phyloP scores from a whole-genome alignment of 768 basidiomycete species.

The Aureoboletus auriporus region DNA sequence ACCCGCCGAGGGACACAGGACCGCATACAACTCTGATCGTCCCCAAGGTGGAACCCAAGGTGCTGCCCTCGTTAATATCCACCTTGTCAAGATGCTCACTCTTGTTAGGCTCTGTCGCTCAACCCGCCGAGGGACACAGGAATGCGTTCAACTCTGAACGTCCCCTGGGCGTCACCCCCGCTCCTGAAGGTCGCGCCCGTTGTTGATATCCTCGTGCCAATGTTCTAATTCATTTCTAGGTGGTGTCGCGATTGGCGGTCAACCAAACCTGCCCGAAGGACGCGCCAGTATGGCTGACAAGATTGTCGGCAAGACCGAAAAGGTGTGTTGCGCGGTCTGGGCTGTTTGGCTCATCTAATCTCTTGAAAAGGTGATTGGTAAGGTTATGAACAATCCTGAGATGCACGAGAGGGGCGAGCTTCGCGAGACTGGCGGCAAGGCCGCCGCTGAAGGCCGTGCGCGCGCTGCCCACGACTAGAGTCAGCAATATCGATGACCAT shows the following conservation, averaged over 20 bases:
- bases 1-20: not conserved
- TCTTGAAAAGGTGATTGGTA: constrained; percentile 43
- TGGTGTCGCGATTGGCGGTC: constrained; percentile 25
- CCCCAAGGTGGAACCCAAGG: too few species aligned
- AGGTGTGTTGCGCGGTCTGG: constrained; percentile 32
- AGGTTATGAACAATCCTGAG: constrained; percentile 43
- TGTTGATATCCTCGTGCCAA: not conserved
- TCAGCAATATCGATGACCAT: too few species aligned
- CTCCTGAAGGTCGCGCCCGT: constrained; percentile 26
- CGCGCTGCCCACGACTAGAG: constrained; percentile 39
- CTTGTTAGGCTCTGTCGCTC: not conserved
- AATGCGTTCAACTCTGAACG: constrained; percentile 32
- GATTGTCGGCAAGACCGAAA: constrained; percentile 54
- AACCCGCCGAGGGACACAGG: not conserved
- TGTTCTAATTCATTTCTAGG: constrained; percentile 8
- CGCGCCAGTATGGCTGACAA: constrained; percentile 49
- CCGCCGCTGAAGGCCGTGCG: constrained; percentile 38
- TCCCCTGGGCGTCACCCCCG: constrained; percentile 36
- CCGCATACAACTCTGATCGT: too few species aligned
- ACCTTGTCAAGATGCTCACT: too few species aligned
- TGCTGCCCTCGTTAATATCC: too few species aligned
- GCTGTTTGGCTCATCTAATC: not conserved
- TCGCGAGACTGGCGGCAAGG: constrained; percentile 50
- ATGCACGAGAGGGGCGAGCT: constrained; percentile 55
- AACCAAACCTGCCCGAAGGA: constrained; percentile 24